Evolutionary conservation across 2,329 filamentous ascomycete species (phyloP).

Genomic region (Penicillium olsonii): DNA sequence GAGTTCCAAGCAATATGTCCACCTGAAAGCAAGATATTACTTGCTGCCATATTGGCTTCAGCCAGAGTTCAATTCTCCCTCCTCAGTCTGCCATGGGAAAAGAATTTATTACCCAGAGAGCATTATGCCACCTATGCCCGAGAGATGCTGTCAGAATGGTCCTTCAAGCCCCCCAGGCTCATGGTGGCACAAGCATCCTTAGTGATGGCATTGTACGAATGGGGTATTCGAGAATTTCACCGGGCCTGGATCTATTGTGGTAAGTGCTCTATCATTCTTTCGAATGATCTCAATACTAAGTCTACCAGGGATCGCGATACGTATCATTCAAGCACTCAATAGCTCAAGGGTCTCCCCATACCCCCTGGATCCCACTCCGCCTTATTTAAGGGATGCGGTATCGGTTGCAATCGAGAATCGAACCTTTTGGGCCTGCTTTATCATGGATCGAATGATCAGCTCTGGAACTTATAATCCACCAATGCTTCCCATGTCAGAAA

Average conservation of each 20-base stretch:
- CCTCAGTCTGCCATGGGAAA: conserved; percentile 1
- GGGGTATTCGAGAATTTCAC: conserved; percentile 46
- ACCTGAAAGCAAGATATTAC: conserved; percentile 14
- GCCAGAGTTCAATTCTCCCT: conserved; percentile 9
- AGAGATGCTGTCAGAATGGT: conserved; percentile 13
- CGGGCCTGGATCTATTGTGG: conserved; percentile 47
- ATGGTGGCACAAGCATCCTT: conserved; percentile 44
- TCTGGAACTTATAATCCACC: conserved; percentile 42
- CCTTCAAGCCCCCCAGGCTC: conserved; percentile 30
- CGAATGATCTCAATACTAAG: neutral
- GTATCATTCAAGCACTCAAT: conserved; percentile 39
- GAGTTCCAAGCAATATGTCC: conserved; percentile 7
- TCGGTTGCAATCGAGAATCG: conserved; percentile 37
- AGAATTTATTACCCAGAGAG: conserved; percentile 9
- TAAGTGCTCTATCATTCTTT: neutral
- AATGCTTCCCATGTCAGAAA: conserved; percentile 21
- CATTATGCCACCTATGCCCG: conserved; percentile 16
- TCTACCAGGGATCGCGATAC: conserved; percentile 38
- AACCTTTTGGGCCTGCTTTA: conserved; percentile 50
- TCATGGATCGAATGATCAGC: conserved; percentile 49
- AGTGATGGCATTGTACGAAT: conserved; percentile 45
- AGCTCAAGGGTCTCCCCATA: conserved; percentile 16
- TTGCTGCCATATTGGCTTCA: conserved; percentile 9
- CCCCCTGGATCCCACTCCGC: conserved; percentile 28
- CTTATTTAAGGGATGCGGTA: conserved; percentile 25